Conservation (phyloP, 202 grass and related monocot species). For the Zoysia matrella region DNA sequence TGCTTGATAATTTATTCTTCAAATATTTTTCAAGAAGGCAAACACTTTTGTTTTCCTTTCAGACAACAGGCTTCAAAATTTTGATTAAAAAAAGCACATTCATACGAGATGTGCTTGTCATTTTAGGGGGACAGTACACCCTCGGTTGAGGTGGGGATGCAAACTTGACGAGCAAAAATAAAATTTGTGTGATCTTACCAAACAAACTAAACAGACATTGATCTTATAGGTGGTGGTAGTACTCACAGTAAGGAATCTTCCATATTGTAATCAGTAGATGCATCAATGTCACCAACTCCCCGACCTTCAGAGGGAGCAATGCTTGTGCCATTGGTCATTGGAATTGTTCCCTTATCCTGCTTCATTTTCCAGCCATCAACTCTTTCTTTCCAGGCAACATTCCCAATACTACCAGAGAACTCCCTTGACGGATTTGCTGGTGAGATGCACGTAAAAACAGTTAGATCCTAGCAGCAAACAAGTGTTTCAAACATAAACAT, state of each 20-base stretch:
- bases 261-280: constrained; percentile 45
- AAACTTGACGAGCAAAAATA: background rate
- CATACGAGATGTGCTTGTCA: background rate
- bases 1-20: background rate
- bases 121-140: background rate
- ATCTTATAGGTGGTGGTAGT: background rate
- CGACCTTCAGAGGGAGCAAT: constrained; percentile 94
- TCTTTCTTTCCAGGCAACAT: constrained; percentile 99
- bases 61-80: background rate
- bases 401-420: constrained; percentile 90
- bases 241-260: constrained; percentile 95
- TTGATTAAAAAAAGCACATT: background rate
- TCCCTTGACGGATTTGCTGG: constrained; percentile 91
- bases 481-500: constrained; percentile 25
- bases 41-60: background rate
- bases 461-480: constrained; percentile 29
- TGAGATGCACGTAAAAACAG: constrained; percentile 39
- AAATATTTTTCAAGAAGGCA: background rate
- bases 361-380: constrained; percentile 99
- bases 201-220: constrained; percentile 1
- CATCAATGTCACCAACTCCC: constrained; percentile 83
- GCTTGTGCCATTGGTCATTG: constrained; percentile 96
- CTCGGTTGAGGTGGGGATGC: background rate
- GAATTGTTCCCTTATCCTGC: constrained; percentile 81
- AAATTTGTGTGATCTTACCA: background rate